Evolutionary conservation across 2,329 filamentous ascomycete species (phyloP).

Genomic region (Fusarium guadeloupense): DNA sequence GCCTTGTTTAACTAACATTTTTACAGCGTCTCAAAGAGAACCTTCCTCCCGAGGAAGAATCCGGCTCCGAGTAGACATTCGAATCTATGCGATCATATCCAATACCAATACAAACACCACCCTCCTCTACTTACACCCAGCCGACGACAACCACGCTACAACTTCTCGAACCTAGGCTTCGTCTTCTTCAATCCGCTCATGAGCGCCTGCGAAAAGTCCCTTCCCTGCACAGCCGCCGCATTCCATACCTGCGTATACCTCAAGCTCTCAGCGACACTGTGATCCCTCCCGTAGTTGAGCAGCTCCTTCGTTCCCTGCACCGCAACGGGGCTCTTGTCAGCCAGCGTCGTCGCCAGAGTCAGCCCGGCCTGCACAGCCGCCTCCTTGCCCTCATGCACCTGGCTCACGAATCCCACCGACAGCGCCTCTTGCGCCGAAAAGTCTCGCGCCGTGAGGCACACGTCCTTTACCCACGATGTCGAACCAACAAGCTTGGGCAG

Average conservation of each 20-base stretch:
- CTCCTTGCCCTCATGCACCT: slow-evolving; percentile 70
- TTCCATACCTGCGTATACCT: slow-evolving; percentile 92
- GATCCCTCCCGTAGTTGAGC: slow-evolving; percentile 82
- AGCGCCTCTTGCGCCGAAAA: slow-evolving; percentile 76
- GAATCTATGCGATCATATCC: not conserved
- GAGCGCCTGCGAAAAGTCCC: slow-evolving; percentile 79
- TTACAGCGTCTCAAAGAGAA: slow-evolving; percentile 61
- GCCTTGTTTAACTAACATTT: slow-evolving; percentile 16
- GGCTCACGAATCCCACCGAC: slow-evolving; percentile 74
- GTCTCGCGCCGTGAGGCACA: slow-evolving; percentile 74
- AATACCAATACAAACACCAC: not conserved
- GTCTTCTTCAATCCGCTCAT: slow-evolving; percentile 80
- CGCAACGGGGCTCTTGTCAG: slow-evolving; percentile 85
- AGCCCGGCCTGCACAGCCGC: slow-evolving; percentile 70
- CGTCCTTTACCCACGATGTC: slow-evolving; percentile 81
- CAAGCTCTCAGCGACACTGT: slow-evolving; percentile 79
- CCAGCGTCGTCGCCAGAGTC: slow-evolving; percentile 71
- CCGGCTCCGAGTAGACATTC: slow-evolving; percentile 56
- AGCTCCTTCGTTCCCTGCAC: slow-evolving; percentile 89
- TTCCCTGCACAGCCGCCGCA: slow-evolving; percentile 79
- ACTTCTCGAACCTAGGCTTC: slow-evolving; percentile 84
- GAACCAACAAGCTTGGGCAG: slow-evolving; percentile 78
- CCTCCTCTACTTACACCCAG: not conserved
- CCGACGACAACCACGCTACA: slow-evolving; percentile 58
- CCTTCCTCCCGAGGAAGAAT: slow-evolving; percentile 61